Base-by-base conservation (phyloP, 1,139 yeast species). In the Candida sanyaensis region DNA sequence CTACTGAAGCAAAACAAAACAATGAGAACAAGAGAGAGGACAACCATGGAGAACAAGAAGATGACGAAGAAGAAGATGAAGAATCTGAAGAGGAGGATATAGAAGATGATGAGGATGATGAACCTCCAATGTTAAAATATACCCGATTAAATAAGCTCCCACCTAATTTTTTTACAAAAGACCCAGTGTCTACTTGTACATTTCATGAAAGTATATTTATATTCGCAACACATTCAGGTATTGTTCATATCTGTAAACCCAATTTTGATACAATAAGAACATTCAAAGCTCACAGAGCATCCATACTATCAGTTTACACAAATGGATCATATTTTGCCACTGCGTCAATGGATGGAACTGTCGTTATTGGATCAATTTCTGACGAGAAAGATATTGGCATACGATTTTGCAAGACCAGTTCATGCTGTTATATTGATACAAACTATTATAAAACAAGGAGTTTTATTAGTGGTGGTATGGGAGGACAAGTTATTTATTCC, bases 341-440 rank as follows among this genome's bases (percentile, higher is more conserved):
- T 0, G 96, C 92, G 0, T 90, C 97, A 0, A 86, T 92, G 75
- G 98, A 93, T 62, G 98, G 99, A 0, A 88, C 96, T 0, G 87
- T 92, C 0, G 91, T 89, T 0, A 80, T 92, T 9, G 95, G 96
- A 0, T 80, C 92, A 0, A 71, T 88, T 0, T 52, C 55, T 1
- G 90, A 86, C 51, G 81, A 79, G 17, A 71, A 75, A 28, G 95
- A 86, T 56, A 80, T 87, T 80, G 0, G 91, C 91, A 1, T 87
- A 81, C 55, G 96, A 91, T 63, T 89, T 91, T 64, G 86, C 88
- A 58, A 71, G 98, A 31, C 98, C 99, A 0, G 81, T 95, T 0
- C 96, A 91, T 62, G 83, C 96, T 0, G 95, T 93, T 3, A 87
- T 92, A 0, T 65, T 95, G 5, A 89, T 55, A 81, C 83, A 17